Evolutionary conservation across 768 basidiomycete genomes (phyloP), one percentile per base, ranked within the genome.

Genomic region (Pulveroboletus sp.): DNA sequence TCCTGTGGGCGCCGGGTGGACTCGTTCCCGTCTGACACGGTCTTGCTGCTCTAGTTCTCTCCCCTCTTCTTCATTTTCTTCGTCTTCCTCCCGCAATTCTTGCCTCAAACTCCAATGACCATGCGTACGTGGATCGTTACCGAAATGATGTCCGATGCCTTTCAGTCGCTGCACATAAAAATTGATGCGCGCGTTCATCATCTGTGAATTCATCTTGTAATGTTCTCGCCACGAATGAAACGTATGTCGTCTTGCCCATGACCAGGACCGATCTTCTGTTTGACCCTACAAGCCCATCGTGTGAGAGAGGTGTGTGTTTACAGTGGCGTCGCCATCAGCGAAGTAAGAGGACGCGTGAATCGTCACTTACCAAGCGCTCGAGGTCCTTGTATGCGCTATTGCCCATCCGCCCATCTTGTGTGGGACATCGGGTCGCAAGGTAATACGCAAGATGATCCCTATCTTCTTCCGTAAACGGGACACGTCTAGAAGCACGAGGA

Each of bases 191-290:
- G 3, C 40, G 50, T 84, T 71, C 55, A 80, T 79, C 7, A 50
- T 27, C 0, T 8, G 50, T 15, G 68, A 42, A 47, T 82, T 71
- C 46, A 69, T 79, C 56, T 62, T 71, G 61, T 85, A 86, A 24
- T 76, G 73, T 37, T 83, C 76, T 13, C 82, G 76, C 84, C 84
- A 86, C 14, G 81, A 82, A 31, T 73, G 72, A 77, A 74, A 78
- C 11, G 81, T 44, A 58, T 84, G 84, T 4, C 65, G 67, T 17
- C 49, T 55, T 15, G 73, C 69, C 70, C 70, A 71, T 1, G 15
- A 50, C 57, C 57, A 71, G 56, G 75, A 74, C 50, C 69, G 75
- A 73, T 67, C 71, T 64, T 14, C 43, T 1, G 48, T 21, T 57
- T 57, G 5, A 65, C 66, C 49, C 58, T 61, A n/a, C 21, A 32